Evolutionary conservation across 768 basidiomycete species (phyloP).

Genomic region (Nidularia pulvinata): DNA sequence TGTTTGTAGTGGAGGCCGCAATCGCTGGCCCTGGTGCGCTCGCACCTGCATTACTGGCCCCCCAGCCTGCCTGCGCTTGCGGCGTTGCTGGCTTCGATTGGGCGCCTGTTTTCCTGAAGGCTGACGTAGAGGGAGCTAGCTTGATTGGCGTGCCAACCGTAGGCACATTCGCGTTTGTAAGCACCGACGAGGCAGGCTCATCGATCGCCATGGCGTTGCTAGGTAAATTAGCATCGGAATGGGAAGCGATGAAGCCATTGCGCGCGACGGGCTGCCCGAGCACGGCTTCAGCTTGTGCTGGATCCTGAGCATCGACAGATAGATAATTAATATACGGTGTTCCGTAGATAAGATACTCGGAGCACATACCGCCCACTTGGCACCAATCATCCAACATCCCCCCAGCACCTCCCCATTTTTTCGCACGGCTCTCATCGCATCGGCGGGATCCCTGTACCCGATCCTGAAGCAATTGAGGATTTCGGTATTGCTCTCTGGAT

Average conservation of each 20-base stretch:
- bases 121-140: constrained; percentile 71
- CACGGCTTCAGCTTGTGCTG: constrained; percentile 52
- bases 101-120: constrained; percentile 55
- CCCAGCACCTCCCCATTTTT: constrained; percentile 82
- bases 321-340: background rate
- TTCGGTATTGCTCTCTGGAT: constrained; percentile 65
- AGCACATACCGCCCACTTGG: constrained; percentile 75
- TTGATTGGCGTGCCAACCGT: constrained; percentile 69
- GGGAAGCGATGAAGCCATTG: constrained; percentile 10
- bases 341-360: background rate
- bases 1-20: constrained; percentile 17
- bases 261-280: constrained; percentile 38
- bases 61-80: constrained; percentile 19
- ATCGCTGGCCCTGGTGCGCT: constrained; percentile 8
- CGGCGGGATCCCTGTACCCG: constrained; percentile 68
- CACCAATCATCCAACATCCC: constrained; percentile 83
- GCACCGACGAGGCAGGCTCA: constrained; percentile 25
- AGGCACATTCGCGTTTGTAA: constrained; percentile 26
- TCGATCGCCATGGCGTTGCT: constrained; percentile 49
- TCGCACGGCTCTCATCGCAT: constrained; percentile 77
- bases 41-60: constrained; percentile 7
- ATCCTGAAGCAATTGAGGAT: constrained; percentile 83
- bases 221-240: constrained; percentile 14
- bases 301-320: constrained; percentile 47
- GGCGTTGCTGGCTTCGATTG: constrained; percentile 24